Base-by-base conservation (phyloP, 2,329 filamentous ascomycete genomes). In the Fusarium metavorans region DNA sequence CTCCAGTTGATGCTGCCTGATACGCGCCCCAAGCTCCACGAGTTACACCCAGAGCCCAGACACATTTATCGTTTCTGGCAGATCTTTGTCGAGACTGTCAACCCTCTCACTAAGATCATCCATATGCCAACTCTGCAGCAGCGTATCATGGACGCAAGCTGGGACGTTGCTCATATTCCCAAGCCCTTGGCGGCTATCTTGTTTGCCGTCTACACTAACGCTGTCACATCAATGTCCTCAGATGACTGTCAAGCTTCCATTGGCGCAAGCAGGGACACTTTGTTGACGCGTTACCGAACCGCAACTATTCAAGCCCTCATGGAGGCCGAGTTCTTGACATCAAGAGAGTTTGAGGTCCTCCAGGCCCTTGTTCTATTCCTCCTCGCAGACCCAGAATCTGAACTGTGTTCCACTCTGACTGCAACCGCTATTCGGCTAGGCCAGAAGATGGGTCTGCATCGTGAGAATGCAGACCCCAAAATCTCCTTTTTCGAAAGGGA, bases 41-140 rank as follows among this genome's bases (percentile, higher is more conserved):
- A 75, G 1, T 6, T 76, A 1, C 80, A 83, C 9, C 82, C 81
- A 0, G 79, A 83, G 2, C 79, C 82, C 7, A 77, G 75, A 4
- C 73, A 77, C 0, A 80, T 82, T 7, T 79, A 78, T 27, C 76
- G 72, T 6, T 64, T 80, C 8, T 83, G 82, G 82, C 80, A 83
- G n/a, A 67, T 68, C 0, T 83, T 82, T 37, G 75, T 81, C 16
- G 82, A 83, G 39, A 72, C 66, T 0, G 78, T 82, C 34, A 81
- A 83, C 14, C 82, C 81, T 0, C 66, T 83, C 0, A 70, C 74
- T 14, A 83, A 82, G 64, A 76, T 83, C 3, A 37, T 82, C 0
- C 82, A 83, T 39, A 75, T 81, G 1, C 81, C 82, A 10, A 81
- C 76, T 5, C 67, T 81, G 1, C 79, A 82, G 14, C 78, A 80